Percentiles rank a stretch among this genome's conserved stretches.
Conservation (phyloP, 768 basidiomycete species). For the Leccinellum albellum region DNA sequence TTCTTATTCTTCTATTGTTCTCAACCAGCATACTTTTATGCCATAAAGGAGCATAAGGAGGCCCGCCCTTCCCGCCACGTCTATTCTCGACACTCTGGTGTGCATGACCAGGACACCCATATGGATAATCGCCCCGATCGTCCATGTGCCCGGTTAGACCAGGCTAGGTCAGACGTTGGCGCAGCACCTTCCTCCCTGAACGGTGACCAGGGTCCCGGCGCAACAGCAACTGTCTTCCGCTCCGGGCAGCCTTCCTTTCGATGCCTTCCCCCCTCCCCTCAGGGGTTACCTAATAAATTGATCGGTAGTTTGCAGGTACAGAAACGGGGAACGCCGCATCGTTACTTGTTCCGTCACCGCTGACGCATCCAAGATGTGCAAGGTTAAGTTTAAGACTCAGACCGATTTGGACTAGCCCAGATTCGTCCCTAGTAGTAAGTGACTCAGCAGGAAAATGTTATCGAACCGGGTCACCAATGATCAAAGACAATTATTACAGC, state of each 20-base stretch:
- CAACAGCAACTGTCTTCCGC: background rate
- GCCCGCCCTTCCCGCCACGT: background rate
- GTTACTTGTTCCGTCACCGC: background rate
- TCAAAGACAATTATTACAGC: background rate
- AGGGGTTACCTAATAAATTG: background rate
- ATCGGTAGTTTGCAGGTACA: background rate
- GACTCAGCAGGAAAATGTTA: background rate
- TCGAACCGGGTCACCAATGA: slow-evolving; percentile 5
- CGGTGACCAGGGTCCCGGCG: background rate
- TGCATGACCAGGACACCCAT: background rate
- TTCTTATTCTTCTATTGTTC: background rate
- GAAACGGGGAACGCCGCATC: background rate
- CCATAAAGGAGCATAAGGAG: background rate
- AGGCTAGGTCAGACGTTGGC: background rate
- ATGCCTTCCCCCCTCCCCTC: background rate
- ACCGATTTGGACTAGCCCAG: background rate
- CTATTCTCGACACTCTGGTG: background rate
- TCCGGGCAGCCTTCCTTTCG: background rate
- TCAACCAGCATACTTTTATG: background rate
- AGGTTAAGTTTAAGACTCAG: slow-evolving; percentile 22
- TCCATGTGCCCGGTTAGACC: background rate
- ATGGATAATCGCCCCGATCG: background rate
- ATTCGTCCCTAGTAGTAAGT: background rate
- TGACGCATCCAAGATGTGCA: slow-evolving; percentile 3
- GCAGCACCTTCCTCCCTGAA: background rate